Base-by-base conservation (phyloP, 768 basidiomycete genomes). In the Punctularia strigosozonata region DNA sequence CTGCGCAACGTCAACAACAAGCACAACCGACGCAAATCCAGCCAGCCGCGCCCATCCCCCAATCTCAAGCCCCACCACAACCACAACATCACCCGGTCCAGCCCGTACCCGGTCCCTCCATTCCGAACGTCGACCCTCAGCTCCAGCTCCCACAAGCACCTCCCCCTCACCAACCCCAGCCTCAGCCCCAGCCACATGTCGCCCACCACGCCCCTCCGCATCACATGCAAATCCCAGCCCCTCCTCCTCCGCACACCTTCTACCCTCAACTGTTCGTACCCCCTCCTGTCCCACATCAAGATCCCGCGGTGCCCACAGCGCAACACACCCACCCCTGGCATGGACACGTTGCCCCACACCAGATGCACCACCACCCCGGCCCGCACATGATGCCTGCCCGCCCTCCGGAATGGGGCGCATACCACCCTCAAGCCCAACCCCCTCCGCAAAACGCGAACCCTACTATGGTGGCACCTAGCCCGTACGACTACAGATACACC, bases 151-250 rank as follows among this genome's bases (percentile, higher is more conserved):
- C 20, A 25, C 23, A 7, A 14, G n/a, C n/a, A n/a, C n/a, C n/a
- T n/a, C n/a, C 75, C 0, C 78, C 80, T 5, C 70, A 77, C 38
- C 80, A 81, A 46, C 72, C 77, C 0, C 80, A 71, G 46, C 55
- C 75, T 4, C 63, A 65, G 41, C 61, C 68, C 10, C 63, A 66
- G 12, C 60, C 65, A 4, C 61, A 65, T 1, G 39, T 24, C 17
- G 39, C 32, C 37, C 43, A 40, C n/a, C n/a, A n/a, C n/a, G n/a
- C n/a, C n/a, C n/a, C n/a, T n/a, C n/a, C n/a, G n/a, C n/a, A n/a
- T n/a, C n/a, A n/a, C n/a, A n/a, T n/a, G n/a, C n/a, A n/a, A n/a
- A n/a, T n/a, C n/a, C n/a, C n/a, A n/a, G n/a, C n/a, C n/a, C n/a
- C n/a, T n/a, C 14, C 43, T 14, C 47, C 47, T 30, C 46, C 46